A percentile compares a stretch with the other conserved stretches of the same genome.
phyloP scores from a whole-genome alignment of 2,329 filamentous ascomycete species.

The Fonsecaea multimorphosa region DNA sequence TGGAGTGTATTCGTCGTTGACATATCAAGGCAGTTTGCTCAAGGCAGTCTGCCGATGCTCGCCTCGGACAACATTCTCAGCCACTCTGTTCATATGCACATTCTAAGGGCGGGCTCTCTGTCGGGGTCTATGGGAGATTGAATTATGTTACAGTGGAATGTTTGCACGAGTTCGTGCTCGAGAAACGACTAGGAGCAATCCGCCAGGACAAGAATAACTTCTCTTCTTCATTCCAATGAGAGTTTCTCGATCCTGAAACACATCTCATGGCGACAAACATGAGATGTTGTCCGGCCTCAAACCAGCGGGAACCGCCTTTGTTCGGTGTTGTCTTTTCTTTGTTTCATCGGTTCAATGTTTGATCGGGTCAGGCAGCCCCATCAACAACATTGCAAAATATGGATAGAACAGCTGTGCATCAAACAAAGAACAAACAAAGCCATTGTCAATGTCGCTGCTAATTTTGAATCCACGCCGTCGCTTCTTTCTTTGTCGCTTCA shows the following conservation, averaged over 20 bases:
- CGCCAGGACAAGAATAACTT: no score
- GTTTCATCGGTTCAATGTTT: background rate
- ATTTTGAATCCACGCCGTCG: background rate
- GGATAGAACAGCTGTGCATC: background rate
- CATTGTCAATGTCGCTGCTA: slow-evolving; percentile 3
- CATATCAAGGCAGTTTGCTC: no score
- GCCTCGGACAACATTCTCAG: no score
- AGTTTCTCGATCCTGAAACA: background rate
- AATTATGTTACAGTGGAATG: no score
- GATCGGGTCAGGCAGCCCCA: background rate
- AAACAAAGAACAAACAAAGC: slow-evolving; percentile 2
- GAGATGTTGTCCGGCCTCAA: background rate
- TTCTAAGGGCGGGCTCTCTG: no score
- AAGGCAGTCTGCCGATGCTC: no score
- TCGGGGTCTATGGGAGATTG: no score
- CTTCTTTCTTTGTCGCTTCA: background rate
- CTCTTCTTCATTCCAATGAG: no score
- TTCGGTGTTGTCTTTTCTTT: background rate
- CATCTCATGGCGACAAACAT: background rate
- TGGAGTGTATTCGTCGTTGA: no score
- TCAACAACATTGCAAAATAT: background rate
- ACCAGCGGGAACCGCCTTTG: background rate
- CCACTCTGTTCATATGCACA: no score
- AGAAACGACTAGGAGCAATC: no score
- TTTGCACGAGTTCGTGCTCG: no score